Evolutionary conservation across 2,329 filamentous ascomycete species (phyloP).

Genomic region (Aspergillus sp.): DNA sequence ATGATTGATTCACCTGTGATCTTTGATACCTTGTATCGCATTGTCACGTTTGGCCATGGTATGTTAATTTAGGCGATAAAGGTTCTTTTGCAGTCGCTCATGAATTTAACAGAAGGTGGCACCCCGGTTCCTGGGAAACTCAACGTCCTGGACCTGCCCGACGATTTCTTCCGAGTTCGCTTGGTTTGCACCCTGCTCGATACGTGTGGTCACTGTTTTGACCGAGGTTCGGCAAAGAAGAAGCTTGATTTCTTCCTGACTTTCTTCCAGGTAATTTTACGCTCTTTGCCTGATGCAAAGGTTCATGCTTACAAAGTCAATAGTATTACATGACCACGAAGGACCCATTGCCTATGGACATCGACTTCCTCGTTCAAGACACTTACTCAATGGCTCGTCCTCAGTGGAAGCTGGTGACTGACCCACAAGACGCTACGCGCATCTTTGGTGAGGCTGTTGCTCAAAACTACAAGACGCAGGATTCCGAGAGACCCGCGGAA

Average conservation of each 20-base stretch:
- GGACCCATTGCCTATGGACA: constrained; percentile 87
- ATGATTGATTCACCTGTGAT: constrained; percentile 94
- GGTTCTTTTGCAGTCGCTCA: not conserved
- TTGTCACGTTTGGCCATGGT: constrained; percentile 88
- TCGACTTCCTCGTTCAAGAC: constrained; percentile 95
- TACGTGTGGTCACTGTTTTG: constrained; percentile 95
- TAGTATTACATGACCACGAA: constrained; percentile 93
- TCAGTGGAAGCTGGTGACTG: constrained; percentile 84
- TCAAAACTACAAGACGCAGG: constrained; percentile 81
- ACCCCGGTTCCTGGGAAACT: constrained; percentile 75
- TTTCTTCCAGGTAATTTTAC: constrained; percentile 73
- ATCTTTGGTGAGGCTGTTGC: constrained; percentile 85
- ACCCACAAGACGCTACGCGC: constrained; percentile 77
- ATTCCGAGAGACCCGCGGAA: constrained; percentile 67
- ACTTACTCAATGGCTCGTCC: constrained; percentile 81
- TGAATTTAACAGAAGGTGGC: constrained; percentile 58
- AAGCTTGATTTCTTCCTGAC: constrained; percentile 97
- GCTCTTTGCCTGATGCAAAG: constrained; percentile 6
- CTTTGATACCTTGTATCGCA: constrained; percentile 92
- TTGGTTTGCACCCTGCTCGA: constrained; percentile 86
- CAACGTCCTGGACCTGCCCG: constrained; percentile 79
- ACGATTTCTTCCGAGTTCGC: constrained; percentile 95
- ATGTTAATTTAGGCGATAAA: constrained; percentile 25
- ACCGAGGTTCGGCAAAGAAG: constrained; percentile 88
- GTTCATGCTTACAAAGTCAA: constrained; percentile 10